Percentiles rank a stretch among this genome's conserved stretches.
Conservation (phyloP, 139 green algal species). For the Deuterostichococcus epilithicus region DNA sequence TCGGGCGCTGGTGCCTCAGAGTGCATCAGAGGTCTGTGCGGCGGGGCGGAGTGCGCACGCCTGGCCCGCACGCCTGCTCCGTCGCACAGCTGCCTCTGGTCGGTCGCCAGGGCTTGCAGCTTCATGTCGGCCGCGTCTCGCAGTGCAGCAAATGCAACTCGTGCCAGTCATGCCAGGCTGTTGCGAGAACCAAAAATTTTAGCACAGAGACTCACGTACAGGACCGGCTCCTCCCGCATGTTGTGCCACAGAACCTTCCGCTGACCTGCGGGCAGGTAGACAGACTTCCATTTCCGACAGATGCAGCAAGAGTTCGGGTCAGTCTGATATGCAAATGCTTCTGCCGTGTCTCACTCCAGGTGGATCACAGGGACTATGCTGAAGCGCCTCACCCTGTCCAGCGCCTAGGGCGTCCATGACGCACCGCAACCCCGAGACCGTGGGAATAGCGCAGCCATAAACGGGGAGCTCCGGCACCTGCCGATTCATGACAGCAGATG, state of each 20-base stretch:
- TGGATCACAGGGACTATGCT: neutral
- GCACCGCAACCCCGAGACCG: constrained; percentile 70
- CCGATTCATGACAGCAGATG: neutral
- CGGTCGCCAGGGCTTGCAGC: too few species aligned
- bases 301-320: neutral
- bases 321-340: neutral
- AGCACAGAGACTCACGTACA: constrained; percentile 35
- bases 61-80: too few species aligned
- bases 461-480: constrained; percentile 83
- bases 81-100: too few species aligned
- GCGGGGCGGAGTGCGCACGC: too few species aligned
- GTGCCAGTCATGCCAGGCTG: too few species aligned
- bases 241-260: constrained; percentile 88
- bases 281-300: neutral
- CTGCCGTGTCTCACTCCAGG: neutral
- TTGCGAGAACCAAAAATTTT: too few species aligned
- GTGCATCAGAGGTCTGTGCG: too few species aligned
- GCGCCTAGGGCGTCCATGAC: constrained; percentile 74
- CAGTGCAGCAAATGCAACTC: too few species aligned
- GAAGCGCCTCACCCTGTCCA: constrained; percentile 28
- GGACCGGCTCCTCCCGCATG: constrained; percentile 91
- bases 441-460: constrained; percentile 93
- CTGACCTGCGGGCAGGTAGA: constrained; percentile 25
- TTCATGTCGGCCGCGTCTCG: too few species aligned
- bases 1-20: too few species aligned